Evolutionary conservation across 495 filamentous ascomycete species (phyloP).

Genomic region (Cenococcum geophilum): DNA sequence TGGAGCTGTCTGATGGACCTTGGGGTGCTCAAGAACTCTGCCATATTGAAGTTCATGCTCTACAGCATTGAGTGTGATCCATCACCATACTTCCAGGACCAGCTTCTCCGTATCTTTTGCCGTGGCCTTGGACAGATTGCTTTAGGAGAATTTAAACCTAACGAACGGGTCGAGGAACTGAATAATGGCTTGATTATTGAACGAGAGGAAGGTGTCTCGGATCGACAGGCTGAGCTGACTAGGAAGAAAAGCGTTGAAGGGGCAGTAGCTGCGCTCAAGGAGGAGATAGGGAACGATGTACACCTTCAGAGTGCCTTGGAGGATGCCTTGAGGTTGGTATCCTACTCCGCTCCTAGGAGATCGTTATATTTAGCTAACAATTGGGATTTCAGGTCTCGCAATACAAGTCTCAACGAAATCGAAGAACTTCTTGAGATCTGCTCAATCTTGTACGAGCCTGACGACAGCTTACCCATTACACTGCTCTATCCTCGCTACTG

Average conservation of each 20-base stretch:
- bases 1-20: conserved; percentile 77
- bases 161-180: conserved; percentile 31
- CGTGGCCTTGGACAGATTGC: conserved; percentile 73
- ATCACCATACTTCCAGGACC: conserved; percentile 71
- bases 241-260: conserved; percentile 70
- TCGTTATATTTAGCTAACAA: no score
- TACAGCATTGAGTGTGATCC: conserved; percentile 65
- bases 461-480: conserved; percentile 54
- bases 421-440: conserved; percentile 73
- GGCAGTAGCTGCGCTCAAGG: conserved; percentile 67
- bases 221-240: conserved; percentile 61
- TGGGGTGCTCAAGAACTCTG: conserved; percentile 57
- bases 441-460: conserved; percentile 61
- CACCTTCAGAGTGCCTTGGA: conserved; percentile 66
- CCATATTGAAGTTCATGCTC: conserved; percentile 64
- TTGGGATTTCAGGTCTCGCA: conserved; percentile 45
- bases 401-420: conserved; percentile 63
- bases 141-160: conserved; percentile 53
- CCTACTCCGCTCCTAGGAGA: no score
- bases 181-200: conserved; percentile 73
- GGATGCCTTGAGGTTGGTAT: conserved; percentile 50
- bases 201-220: conserved; percentile 57
- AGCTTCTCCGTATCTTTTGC: conserved; percentile 61
- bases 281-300: conserved; percentile 57
- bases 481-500: conserved; percentile 69